These are phyloP conservation scores for Calonectria naviculata DNA, from an alignment of 2,329 filamentous ascomycete species.

Conservation along the genomic window DNA sequence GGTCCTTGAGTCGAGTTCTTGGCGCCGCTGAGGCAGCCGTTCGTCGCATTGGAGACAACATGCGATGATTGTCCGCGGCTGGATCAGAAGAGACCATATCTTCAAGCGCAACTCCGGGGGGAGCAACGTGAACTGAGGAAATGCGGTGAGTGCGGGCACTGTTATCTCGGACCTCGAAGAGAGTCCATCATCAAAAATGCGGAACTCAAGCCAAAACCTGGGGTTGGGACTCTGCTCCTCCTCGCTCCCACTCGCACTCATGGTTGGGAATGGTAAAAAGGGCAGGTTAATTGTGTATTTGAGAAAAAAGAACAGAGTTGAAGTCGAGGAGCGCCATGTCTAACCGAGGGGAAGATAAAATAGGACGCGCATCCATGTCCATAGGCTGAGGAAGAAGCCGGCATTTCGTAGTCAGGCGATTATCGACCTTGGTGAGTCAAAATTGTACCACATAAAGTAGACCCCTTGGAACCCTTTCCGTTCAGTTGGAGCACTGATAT, in stretches of 20 bases:
- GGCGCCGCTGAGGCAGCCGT: slow-evolving; percentile 40
- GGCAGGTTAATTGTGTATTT: slow-evolving; percentile 11
- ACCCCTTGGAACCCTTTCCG: neutral
- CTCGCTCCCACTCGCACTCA: slow-evolving; percentile 32
- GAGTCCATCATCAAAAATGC: slow-evolving; percentile 55
- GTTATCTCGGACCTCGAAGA: slow-evolving; percentile 16
- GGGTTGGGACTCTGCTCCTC: slow-evolving; percentile 41
- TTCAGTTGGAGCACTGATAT: neutral
- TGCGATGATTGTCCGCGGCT: slow-evolving; percentile 56
- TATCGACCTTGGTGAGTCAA: slow-evolving; percentile 23
- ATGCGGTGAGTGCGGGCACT: slow-evolving; percentile 35
- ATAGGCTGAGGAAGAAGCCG: neutral
- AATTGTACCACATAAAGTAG: slow-evolving; percentile 1
- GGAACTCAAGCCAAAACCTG: slow-evolving; percentile 59
- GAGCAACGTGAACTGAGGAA: slow-evolving; percentile 52
- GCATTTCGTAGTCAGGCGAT: slow-evolving; percentile 33
- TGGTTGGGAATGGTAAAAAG: neutral
- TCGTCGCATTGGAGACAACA: slow-evolving; percentile 53
- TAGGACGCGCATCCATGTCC: slow-evolving; percentile 29
- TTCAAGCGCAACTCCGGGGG: slow-evolving; percentile 60
- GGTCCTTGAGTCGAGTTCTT: slow-evolving; percentile 41
- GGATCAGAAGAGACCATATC: slow-evolving; percentile 58
- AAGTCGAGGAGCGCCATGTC: neutral
- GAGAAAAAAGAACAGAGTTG: neutral
- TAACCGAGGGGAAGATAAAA: slow-evolving; percentile 22